Base-by-base conservation (phyloP, 1,284 basidiomycete species). In the Tilletia caries region DNA sequence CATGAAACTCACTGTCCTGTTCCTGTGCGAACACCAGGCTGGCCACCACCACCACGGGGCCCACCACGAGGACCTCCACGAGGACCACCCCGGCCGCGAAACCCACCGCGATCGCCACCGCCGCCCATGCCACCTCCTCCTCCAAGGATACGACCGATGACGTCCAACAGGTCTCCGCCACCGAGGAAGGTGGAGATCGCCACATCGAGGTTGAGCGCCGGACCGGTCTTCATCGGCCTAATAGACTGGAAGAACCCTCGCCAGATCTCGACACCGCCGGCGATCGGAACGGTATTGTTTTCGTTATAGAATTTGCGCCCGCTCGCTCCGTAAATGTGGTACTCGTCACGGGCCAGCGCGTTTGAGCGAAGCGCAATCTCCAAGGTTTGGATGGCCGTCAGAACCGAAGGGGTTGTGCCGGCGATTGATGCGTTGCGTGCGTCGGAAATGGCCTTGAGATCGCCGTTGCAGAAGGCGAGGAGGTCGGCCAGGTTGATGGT, bases 191-290 rank as follows among this genome's bases (percentile, higher is more conserved):
- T 70, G 0, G 75, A 71, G 68, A 73, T 75, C 48, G 75, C 72
- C 1, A 72, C 73, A 66, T 79, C 78, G 54, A 79, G 67, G 54
- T 79, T 79, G 68, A 79, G 66, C 8, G 78, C 73, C 20, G 75
- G 70, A 25, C 78, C 78, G 4, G 66, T 65, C n/a, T 70, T 70
- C 23, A 71, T 73, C 46, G 78, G 73, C 20, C 76, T 72, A 34
- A 75, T 73, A 2, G 73, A 75, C 65, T 78, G 76, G 71, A 76
- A 79, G 71, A 67, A 65, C 29, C 78, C 78, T 18, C 68, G 70
- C 64, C 71, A 68, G 58, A 79, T 73, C 33, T 77, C 72, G 34
- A 75, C 76, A 25, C 78, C 78, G 58, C 71, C 71, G 2, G 72
- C 12, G 68, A 79, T 60, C 8, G 54, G 54, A 5, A 60, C 32